Evolutionary conservation across 805 yeast genomes (phyloP).

Genomic region (Metschnikowia bowlesiae): DNA sequence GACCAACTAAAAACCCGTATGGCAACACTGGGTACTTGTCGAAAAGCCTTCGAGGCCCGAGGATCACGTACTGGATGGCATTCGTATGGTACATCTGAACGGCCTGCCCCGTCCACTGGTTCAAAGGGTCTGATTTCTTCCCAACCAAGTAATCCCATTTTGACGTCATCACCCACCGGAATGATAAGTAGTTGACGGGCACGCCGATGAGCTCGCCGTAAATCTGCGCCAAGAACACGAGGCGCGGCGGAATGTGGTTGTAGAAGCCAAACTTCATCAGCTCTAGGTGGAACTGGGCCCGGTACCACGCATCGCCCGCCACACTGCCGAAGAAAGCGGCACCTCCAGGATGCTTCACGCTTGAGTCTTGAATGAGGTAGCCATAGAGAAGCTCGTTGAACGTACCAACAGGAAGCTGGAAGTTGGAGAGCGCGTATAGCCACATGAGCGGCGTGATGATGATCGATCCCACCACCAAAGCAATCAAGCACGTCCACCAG

Average conservation of each 20-base stretch:
- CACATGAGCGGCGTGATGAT: slow-evolving; percentile 49
- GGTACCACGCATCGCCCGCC: slow-evolving; percentile 52
- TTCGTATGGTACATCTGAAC: slow-evolving; percentile 42
- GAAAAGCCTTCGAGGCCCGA: slow-evolving; percentile 46
- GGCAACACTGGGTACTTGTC: slow-evolving; percentile 41
- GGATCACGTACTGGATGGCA: slow-evolving; percentile 47
- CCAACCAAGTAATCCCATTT: slow-evolving; percentile 38
- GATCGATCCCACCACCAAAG: slow-evolving; percentile 39
- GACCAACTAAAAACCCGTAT: slow-evolving; percentile 41
- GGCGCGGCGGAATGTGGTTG: slow-evolving; percentile 48
- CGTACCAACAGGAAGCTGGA: slow-evolving; percentile 50
- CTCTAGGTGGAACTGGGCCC: slow-evolving; percentile 41
- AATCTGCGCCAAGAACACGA: slow-evolving; percentile 48
- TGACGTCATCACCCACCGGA: slow-evolving; percentile 43
- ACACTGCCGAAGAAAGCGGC: slow-evolving; percentile 47
- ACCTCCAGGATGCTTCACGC: slow-evolving; percentile 42
- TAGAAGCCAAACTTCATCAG: slow-evolving; percentile 49
- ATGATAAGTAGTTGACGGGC: slow-evolving; percentile 47
- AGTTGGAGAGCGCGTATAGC: slow-evolving; percentile 47
- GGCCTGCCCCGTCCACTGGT: slow-evolving; percentile 50
- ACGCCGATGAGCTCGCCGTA: slow-evolving; percentile 51
- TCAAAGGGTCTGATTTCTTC: slow-evolving; percentile 37
- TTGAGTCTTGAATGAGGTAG: slow-evolving; percentile 34
- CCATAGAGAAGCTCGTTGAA: slow-evolving; percentile 50
- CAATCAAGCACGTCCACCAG: slow-evolving; percentile 43